These are phyloP conservation scores for Letharia lupina DNA, from an alignment of 495 filamentous ascomycete species.

Conservation along the genomic window DNA sequence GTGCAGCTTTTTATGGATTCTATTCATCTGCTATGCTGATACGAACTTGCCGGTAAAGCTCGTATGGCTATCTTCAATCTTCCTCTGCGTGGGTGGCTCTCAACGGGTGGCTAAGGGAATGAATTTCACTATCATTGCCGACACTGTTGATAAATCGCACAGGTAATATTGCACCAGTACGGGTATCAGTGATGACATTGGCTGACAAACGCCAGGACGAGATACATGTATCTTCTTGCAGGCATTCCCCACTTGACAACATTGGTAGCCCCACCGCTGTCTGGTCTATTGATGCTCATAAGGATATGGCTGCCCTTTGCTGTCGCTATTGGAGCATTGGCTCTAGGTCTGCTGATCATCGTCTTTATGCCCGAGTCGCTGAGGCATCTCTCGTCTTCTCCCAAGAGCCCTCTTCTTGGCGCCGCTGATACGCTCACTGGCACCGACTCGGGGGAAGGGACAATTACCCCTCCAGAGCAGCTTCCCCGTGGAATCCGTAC, in stretches of 20 bases:
- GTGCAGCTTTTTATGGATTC: constrained; percentile 20
- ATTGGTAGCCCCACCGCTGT: constrained; percentile 19
- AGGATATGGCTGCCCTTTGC: constrained; percentile 22
- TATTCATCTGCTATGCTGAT: constrained; percentile 21
- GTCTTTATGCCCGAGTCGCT: constrained; percentile 21
- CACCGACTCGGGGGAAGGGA: constrained; percentile 3
- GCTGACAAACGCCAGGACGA: constrained; percentile 15
- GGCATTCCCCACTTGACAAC: constrained; percentile 21
- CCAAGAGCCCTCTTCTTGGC: constrained; percentile 15
- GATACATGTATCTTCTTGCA: constrained; percentile 23
- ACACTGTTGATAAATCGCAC: constrained; percentile 21
- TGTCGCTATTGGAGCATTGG: constrained; percentile 16
- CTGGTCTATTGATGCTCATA: constrained; percentile 15
- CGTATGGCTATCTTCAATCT: constrained; percentile 24
- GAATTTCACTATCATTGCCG: constrained; percentile 24
- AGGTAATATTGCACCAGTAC: constrained; percentile 7
- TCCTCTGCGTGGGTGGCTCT: constrained; percentile 25
- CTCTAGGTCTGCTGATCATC: constrained; percentile 12
- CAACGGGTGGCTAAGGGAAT: constrained; percentile 23
- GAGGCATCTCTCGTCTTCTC: constrained; percentile 10
- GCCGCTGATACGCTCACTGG: constrained; percentile 5
- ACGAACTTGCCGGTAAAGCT: constrained; percentile 16
- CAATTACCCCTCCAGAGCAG: constrained; percentile 2
- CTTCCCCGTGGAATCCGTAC: constrained; percentile 4
- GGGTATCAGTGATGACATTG: neutral